Percentiles rank a stretch among this genome's conserved stretches.
phyloP scores from a whole-genome alignment of 1,139 yeast species.

The Diutina pseudorugosa region DNA sequence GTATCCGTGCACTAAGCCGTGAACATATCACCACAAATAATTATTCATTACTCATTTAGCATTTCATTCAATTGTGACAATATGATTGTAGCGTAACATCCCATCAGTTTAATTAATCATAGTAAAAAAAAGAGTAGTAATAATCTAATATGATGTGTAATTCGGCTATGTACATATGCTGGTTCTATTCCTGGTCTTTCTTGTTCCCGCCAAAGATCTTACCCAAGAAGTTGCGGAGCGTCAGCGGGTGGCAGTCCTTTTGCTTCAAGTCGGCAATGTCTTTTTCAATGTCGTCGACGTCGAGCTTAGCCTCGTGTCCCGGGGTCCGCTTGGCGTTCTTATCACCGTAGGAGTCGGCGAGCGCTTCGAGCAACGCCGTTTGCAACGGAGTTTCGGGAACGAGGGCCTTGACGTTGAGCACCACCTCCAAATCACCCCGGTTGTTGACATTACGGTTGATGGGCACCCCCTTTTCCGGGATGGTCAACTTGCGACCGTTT shows the following conservation, averaged over 20 bases:
- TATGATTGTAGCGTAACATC: no score
- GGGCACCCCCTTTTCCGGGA: slow-evolving; percentile 88
- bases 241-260: not conserved
- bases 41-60: no score
- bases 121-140: no score
- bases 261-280: not conserved
- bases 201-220: slow-evolving; percentile 1
- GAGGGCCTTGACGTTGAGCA: slow-evolving; percentile 57
- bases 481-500: slow-evolving; percentile 57
- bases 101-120: no score
- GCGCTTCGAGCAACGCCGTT: slow-evolving; percentile 82
- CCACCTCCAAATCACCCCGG: slow-evolving; percentile 76
- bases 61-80: no score
- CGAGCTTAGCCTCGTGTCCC: not conserved
- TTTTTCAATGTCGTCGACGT: not conserved
- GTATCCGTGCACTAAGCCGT: no score
- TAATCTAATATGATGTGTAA: not conserved
- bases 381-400: slow-evolving; percentile 81
- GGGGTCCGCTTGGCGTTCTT: slow-evolving; percentile 54
- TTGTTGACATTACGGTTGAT: slow-evolving; percentile 38
- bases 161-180: not conserved
- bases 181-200: not conserved
- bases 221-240: not conserved
- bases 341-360: slow-evolving; percentile 86
- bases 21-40: no score